These are phyloP conservation scores for Raphanus sativus DNA, from an alignment of 345 rosid genomes.

Conservation along the genomic window DNA sequence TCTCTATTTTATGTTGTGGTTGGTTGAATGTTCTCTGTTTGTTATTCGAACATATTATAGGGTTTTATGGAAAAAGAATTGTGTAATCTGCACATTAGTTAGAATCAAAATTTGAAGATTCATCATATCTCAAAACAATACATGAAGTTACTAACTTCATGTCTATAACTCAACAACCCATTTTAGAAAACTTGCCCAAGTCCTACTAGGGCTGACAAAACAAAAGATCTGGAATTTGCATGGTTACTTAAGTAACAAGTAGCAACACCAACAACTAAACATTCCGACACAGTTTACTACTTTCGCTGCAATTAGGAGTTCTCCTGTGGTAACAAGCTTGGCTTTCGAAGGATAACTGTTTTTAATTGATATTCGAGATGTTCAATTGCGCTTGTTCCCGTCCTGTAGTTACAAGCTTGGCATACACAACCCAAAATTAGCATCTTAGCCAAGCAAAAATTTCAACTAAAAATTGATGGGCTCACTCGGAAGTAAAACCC, in stretches of 20 bases:
- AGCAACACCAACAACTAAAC: background rate
- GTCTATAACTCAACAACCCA: background rate
- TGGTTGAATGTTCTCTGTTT: background rate
- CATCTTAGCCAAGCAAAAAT: too few species aligned
- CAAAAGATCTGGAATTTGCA: background rate
- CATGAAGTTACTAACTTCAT: background rate
- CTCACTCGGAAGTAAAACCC: too few species aligned
- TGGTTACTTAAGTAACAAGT: background rate
- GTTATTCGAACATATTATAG: slow-evolving; percentile 8
- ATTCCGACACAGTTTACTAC: too few species aligned
- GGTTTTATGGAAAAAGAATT: background rate
- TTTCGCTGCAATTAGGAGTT: too few species aligned
- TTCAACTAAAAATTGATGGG: too few species aligned
- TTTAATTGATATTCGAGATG: too few species aligned
- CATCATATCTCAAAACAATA: slow-evolving; percentile 1
- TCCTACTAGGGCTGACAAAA: background rate
- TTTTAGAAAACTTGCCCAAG: background rate
- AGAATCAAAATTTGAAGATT: slow-evolving; percentile 6
- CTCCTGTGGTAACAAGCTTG: too few species aligned
- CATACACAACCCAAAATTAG: too few species aligned
- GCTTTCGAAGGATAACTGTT: too few species aligned
- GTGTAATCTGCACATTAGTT: background rate
- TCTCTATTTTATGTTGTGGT: background rate
- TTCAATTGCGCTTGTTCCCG: too few species aligned
- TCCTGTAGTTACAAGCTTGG: too few species aligned